These are phyloP conservation scores for Nicotiana noctiflora DNA, from an alignment of 257 asterid species.

Conservation along the genomic window DNA sequence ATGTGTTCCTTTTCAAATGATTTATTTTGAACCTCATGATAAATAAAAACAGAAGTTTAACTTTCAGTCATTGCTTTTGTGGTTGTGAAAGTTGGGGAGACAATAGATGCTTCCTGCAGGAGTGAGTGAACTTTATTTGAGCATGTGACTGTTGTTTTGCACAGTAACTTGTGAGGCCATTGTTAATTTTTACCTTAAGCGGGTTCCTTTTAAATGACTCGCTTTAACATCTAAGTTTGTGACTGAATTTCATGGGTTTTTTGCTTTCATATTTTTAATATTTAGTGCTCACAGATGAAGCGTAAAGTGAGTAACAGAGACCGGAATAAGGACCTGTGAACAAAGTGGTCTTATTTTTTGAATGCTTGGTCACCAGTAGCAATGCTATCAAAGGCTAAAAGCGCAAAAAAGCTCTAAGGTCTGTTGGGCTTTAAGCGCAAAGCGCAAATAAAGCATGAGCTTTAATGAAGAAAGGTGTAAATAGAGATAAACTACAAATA, in stretches of 20 bases:
- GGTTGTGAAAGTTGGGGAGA: no score
- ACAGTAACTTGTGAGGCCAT: background rate
- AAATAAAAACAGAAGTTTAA: no score
- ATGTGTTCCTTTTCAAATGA: no score
- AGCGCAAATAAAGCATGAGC: no score
- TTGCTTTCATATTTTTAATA: background rate
- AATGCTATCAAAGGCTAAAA: no score
- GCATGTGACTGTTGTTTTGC: background rate
- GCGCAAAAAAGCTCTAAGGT: no score
- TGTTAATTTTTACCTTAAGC: background rate
- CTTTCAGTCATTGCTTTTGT: no score
- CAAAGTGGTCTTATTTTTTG: background rate
- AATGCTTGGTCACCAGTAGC: background rate
- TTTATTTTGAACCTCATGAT: no score
- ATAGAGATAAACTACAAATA: no score
- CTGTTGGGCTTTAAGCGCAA: no score
- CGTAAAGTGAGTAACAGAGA: background rate
- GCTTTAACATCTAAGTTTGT: background rate
- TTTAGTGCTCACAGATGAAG: background rate
- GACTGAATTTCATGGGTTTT: background rate
- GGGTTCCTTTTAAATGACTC: background rate
- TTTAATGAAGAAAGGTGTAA: no score
- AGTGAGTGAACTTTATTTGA: background rate
- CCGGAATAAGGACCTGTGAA: background rate
- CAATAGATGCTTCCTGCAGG: no score